phyloP scores from a whole-genome alignment of 768 basidiomycete genomes.

The Mycena albidolilacea region DNA sequence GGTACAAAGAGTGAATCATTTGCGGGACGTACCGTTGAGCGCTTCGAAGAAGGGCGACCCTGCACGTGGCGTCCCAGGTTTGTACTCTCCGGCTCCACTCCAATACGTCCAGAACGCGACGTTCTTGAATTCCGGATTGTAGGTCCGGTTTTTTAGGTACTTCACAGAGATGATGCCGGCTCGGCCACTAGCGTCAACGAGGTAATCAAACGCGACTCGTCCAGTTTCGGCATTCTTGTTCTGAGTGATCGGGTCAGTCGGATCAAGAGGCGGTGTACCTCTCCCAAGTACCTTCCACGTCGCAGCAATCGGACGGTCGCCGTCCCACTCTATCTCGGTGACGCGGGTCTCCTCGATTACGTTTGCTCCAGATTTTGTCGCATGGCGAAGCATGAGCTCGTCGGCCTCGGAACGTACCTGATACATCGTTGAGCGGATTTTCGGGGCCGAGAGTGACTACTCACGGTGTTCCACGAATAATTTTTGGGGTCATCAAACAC shows the following conservation, averaged over 20 bases:
- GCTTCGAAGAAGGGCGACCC: constrained; percentile 1
- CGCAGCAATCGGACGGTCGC: neutral
- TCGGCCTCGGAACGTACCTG: constrained; percentile 39
- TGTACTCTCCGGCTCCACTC: neutral
- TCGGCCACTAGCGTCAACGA: constrained; percentile 11
- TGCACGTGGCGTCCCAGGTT: neutral
- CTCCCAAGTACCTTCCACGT: neutral
- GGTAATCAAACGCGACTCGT: constrained; percentile 3
- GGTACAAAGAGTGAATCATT: neutral
- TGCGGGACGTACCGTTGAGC: neutral
- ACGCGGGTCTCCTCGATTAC: constrained; percentile 41
- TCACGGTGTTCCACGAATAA: constrained; percentile 73
- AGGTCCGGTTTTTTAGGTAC: neutral
- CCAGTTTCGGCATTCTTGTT: neutral
- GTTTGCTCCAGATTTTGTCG: constrained; percentile 34
- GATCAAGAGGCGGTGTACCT: neutral
- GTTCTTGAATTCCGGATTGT: constrained; percentile 1
- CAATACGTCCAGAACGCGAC: constrained; percentile 5
- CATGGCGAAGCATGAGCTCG: constrained; percentile 43
- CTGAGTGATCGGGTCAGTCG: neutral
- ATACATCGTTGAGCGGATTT: neutral
- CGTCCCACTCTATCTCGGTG: constrained; percentile 22
- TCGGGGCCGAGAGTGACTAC: constrained; percentile 38
- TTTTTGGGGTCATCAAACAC: constrained; percentile 63
- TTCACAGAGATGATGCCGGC: neutral